These are phyloP conservation scores for Kuraishia borneana DNA, from an alignment of 805 yeast species.

Conservation along the genomic window DNA sequence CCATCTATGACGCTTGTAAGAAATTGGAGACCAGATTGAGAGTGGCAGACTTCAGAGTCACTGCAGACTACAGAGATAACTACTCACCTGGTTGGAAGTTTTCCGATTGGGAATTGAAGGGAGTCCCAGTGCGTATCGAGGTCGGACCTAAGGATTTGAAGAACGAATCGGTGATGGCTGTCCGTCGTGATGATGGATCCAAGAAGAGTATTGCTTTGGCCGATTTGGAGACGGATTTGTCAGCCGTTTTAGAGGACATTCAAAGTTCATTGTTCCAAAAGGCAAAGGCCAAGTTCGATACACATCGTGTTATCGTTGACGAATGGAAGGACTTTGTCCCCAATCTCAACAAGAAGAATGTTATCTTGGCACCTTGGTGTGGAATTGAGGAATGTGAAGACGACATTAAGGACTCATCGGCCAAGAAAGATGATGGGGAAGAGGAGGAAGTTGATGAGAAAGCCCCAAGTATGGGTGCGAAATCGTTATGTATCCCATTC, in stretches of 20 bases:
- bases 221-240: constrained; percentile 55
- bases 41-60: constrained; percentile 58
- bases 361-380: constrained; percentile 95
- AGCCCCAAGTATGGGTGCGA: constrained; percentile 99
- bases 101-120: constrained; percentile 94
- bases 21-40: constrained; percentile 53
- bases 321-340: constrained; percentile 92
- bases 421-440: constrained; percentile 70
- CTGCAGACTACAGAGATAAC: constrained; percentile 84
- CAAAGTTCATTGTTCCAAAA: constrained; percentile 62
- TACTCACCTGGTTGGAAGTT: constrained; percentile 99
- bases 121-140: constrained; percentile 89
- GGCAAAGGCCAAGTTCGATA: constrained; percentile 77
- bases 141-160: constrained; percentile 94
- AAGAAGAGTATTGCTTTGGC: constrained; percentile 59
- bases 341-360: constrained; percentile 80
- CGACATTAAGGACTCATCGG: constrained; percentile 83
- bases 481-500: constrained; percentile 92
- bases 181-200: constrained; percentile 83
- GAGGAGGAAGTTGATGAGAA: constrained; percentile 88
- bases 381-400: constrained; percentile 93
- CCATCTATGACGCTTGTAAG: constrained; percentile 60
- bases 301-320: constrained; percentile 71
- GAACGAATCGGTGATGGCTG: constrained; percentile 71
- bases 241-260: constrained; percentile 70